phyloP scores from a whole-genome alignment of 768 basidiomycete species.

The Pleurotus djamor region DNA sequence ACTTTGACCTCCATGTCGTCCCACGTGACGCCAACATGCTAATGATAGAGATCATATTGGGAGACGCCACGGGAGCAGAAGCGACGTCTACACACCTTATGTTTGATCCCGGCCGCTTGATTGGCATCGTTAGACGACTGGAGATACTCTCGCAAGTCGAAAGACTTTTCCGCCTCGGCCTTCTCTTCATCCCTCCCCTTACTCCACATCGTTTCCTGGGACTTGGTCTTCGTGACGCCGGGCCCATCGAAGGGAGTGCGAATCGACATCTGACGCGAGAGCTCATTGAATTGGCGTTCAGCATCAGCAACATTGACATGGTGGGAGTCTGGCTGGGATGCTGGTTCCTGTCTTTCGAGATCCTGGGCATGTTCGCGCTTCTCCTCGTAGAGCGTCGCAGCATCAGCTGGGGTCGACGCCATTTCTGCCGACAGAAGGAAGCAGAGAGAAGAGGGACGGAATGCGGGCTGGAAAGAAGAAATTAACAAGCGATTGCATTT shows the following conservation, averaged over 20 bases:
- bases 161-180: constrained; percentile 31
- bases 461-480: constrained; percentile 5
- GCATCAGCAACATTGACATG: constrained; percentile 52
- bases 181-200: constrained; percentile 40
- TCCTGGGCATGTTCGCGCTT: constrained; percentile 1
- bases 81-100: constrained; percentile 37
- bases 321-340: constrained; percentile 11
- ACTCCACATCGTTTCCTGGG: constrained; percentile 6
- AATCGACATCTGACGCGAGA: constrained; percentile 40
- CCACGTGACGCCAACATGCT: constrained; percentile 77
- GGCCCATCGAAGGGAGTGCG: constrained; percentile 18
- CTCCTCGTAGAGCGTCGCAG: constrained; percentile 25
- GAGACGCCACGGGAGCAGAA: neutral
- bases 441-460: neutral
- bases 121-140: constrained; percentile 64
- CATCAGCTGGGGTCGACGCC: constrained; percentile 20
- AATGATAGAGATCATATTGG: neutral
- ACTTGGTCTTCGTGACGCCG: constrained; percentile 1
- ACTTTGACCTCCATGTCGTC: constrained; percentile 64
- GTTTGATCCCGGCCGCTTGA: constrained; percentile 62
- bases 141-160: constrained; percentile 70
- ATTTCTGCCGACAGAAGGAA: neutral
- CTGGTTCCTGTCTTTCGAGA: constrained; percentile 6
- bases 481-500: neutral
- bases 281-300: constrained; percentile 53